These are phyloP conservation scores for Zea luxurians DNA, from an alignment of 176 grass and related monocot genomes.

Conservation along the genomic window DNA sequence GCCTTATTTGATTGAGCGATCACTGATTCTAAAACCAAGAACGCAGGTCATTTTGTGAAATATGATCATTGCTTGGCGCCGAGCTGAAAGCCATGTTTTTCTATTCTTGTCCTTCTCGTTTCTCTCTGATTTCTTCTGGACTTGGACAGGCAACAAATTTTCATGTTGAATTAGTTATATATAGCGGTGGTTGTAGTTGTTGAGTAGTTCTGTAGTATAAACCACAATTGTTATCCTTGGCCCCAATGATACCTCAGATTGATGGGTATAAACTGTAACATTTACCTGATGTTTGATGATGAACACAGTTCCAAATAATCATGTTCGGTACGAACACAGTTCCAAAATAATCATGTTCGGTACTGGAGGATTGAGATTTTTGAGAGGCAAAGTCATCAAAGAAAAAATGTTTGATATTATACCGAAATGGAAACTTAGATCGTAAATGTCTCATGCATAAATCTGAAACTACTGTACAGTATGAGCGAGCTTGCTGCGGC, in stretches of 20 bases:
- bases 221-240: slow-evolving; percentile 42
- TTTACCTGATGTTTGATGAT: slow-evolving; percentile 11
- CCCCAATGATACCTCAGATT: slow-evolving; percentile 12
- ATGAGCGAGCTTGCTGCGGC: too few relatives aligned
- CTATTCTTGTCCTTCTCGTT: slow-evolving; percentile 16
- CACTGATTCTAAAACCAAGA: slow-evolving; percentile 22
- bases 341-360: neutral
- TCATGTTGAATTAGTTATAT: slow-evolving; percentile 39
- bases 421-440: neutral
- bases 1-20: slow-evolving; percentile 17
- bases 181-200: slow-evolving; percentile 33
- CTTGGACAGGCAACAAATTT: slow-evolving; percentile 18
- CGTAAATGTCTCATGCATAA: neutral
- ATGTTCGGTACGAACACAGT: neutral
- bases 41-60: slow-evolving; percentile 17
- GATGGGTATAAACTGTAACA: slow-evolving; percentile 31
- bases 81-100: slow-evolving; percentile 22
- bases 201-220: slow-evolving; percentile 38
- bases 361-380: neutral
- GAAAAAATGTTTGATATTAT: neutral
- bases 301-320: neutral
- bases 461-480: neutral
- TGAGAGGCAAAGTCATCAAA: neutral
- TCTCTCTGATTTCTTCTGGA: neutral
- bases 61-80: slow-evolving; percentile 20